These are phyloP conservation scores for Abrus precatorius DNA, from an alignment of 306 rosid species.

Conservation along the genomic window DNA sequence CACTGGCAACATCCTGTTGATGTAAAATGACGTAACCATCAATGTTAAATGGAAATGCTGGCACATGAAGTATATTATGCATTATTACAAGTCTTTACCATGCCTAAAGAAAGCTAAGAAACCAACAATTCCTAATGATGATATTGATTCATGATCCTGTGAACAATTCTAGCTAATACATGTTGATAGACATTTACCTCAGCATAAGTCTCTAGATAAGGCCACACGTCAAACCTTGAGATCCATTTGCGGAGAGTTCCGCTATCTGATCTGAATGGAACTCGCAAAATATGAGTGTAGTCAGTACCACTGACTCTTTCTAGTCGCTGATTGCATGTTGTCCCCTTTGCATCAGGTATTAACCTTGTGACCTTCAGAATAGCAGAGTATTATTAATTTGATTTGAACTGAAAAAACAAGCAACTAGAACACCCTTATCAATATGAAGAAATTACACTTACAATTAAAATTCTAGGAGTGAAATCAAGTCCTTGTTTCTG, in stretches of 20 bases:
- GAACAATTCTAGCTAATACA: slow-evolving; percentile 9
- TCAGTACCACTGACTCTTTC: slow-evolving; percentile 93
- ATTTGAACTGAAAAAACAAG: slow-evolving; percentile 19
- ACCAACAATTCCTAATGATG: slow-evolving; percentile 11
- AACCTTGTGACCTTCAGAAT: slow-evolving; percentile 74
- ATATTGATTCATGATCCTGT: slow-evolving; percentile 22
- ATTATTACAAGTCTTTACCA: slow-evolving; percentile 8
- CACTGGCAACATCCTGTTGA: slow-evolving; percentile 83
- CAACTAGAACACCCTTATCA: slow-evolving; percentile 6
- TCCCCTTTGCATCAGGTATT: slow-evolving; percentile 94
- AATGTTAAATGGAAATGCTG: slow-evolving; percentile 18
- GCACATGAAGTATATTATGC: not conserved
- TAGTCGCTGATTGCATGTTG: slow-evolving; percentile 92
- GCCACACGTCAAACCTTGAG: slow-evolving; percentile 98
- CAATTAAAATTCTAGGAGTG: slow-evolving; percentile 87
- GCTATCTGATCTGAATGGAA: slow-evolving; percentile 84
- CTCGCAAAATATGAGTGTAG: slow-evolving; percentile 83
- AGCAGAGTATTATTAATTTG: not conserved
- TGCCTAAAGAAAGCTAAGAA: slow-evolving; percentile 11
- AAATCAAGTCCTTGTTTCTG: slow-evolving; percentile 80
- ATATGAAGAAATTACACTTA: slow-evolving; percentile 51
- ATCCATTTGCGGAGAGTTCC: slow-evolving; percentile 91
- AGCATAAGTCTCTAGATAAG: slow-evolving; percentile 90
- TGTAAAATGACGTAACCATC: slow-evolving; percentile 36
- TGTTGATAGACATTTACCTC: slow-evolving; percentile 63